Conservation (phyloP, 192 early-diverging fungal species). For the Umbelopsis sp. region DNA sequence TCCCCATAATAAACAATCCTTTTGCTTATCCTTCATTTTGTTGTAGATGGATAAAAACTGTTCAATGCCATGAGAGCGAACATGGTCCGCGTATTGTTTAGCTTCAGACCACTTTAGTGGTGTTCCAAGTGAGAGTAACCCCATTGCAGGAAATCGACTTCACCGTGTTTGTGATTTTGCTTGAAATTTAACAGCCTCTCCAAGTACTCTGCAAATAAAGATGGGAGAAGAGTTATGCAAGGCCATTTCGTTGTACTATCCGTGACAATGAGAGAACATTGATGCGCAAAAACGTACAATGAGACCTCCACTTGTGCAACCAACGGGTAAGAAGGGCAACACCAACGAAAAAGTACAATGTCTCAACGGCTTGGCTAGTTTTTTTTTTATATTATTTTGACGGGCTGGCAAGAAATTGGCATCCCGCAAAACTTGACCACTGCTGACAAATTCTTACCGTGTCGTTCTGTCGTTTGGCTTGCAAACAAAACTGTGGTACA, state of each 20-base stretch:
- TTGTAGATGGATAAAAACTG: constrained; percentile 92
- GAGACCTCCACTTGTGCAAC: neutral
- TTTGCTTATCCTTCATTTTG: constrained; percentile 76
- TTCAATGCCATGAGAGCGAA: constrained; percentile 88
- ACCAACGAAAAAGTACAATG: neutral
- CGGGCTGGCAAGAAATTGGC: too few relatives aligned
- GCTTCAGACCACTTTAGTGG: constrained; percentile 95
- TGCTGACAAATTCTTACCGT: too few relatives aligned
- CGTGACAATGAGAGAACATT: neutral
- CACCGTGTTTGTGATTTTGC: neutral
- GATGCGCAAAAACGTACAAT: neutral
- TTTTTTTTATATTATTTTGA: too few relatives aligned
- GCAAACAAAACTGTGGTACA: neutral
- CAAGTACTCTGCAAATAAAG: constrained; percentile 4
- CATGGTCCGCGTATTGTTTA: constrained; percentile 79
- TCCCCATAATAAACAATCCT: constrained; percentile 89
- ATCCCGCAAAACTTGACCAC: too few relatives aligned
- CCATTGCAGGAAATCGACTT: constrained; percentile 63
- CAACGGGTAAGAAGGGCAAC: neutral
- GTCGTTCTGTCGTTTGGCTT: too few relatives aligned
- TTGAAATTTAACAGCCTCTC: neutral
- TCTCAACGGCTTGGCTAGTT: neutral
- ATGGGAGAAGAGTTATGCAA: neutral
- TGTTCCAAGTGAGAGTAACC: constrained; percentile 92
- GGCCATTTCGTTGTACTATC: neutral